phyloP scores from a whole-genome alignment of 2,329 filamentous ascomycete genomes.

The Xylariomycetidae sp. region DNA sequence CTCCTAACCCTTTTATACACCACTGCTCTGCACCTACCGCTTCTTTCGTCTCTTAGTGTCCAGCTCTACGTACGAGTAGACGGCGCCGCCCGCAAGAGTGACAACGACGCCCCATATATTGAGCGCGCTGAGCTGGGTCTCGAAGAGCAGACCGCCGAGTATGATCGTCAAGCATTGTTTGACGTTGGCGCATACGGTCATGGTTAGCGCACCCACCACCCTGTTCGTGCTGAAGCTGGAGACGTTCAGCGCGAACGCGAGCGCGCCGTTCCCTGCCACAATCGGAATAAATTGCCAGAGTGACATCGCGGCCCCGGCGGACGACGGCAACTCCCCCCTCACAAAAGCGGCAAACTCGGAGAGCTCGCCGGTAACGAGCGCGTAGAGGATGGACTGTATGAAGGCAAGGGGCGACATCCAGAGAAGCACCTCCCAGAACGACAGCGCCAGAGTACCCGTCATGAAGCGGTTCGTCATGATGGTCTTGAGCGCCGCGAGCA shows the following conservation, averaged over 20 bases:
- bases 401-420: constrained; percentile 59
- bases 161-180: constrained; percentile 55
- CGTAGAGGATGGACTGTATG: constrained; percentile 49
- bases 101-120: constrained; percentile 54
- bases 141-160: constrained; percentile 49
- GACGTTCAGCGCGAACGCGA: constrained; percentile 53
- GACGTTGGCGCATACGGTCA: constrained; percentile 56
- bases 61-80: constrained; percentile 55
- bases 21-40: too few relatives aligned
- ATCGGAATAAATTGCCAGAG: constrained; percentile 31
- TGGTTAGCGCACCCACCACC: constrained; percentile 52
- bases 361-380: constrained; percentile 49
- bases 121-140: constrained; percentile 43
- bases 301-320: constrained; percentile 29
- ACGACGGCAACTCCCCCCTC: constrained; percentile 4
- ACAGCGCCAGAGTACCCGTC: constrained; percentile 54
- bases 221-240: constrained; percentile 56
- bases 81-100: constrained; percentile 50
- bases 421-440: constrained; percentile 56
- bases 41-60: constrained; percentile 37
- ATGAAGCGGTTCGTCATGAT: constrained; percentile 61
- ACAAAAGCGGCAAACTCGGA: constrained; percentile 29
- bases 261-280: constrained; percentile 46
- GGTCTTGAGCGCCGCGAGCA: constrained; percentile 55
- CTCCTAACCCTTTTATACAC: too few relatives aligned